Evolutionary conservation across 2,329 filamentous ascomycete species (phyloP), one percentile per base, ranked within the genome.

Genomic region (Ophiostoma himal-ulmi): DNA sequence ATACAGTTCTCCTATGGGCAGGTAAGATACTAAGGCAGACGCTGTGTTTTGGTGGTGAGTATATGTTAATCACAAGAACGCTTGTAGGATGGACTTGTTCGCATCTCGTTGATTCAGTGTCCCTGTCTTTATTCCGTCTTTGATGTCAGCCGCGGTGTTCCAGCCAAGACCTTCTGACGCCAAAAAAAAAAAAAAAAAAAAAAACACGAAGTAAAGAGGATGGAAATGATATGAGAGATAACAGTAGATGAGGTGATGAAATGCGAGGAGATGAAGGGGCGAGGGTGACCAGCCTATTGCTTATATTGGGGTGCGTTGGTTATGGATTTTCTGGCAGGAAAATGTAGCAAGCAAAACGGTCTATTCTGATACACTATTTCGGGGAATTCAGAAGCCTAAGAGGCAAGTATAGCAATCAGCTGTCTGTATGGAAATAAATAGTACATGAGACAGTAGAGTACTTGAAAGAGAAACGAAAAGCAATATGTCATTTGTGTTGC

Each of bases 331-430:
- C n/a, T 48, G 20, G 44, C 17, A 20, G 44, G 13, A 48, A 48
- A 48, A 44, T 44, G 41, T 5, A 20, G 41, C 17, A 48, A 30
- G 54, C 57, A 20, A 14, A 62, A 62, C 10, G 8, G 54, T 26
- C 22, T 14, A 11, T 60, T 60, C 57, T 62, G 57, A 62, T 62
- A 62, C 57, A 26, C 52, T 10, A 57, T 26, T 57, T 57, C 52
- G 52, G 52, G 30, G 52, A 57, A 57, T 26, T 57, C n/a, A 11
- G n/a, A 57, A 26, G 52, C 52, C 52, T 57, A 26, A 10, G 2
- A 62, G 14, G 26, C 57, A 8, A 17, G 11, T 62, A 7, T 2
- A 30, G 57, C 57, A 26, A 36, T 34, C 26, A 26, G 26, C 13
- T 62, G 26, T 62, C 57, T 62, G 57, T 14, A 62, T 62, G 57